Evolutionary conservation across 129 eudicot genomes (phyloP), one percentile per base, ranked within the genome.

Genomic region (Pseudognaphalium luteoalbum): DNA sequence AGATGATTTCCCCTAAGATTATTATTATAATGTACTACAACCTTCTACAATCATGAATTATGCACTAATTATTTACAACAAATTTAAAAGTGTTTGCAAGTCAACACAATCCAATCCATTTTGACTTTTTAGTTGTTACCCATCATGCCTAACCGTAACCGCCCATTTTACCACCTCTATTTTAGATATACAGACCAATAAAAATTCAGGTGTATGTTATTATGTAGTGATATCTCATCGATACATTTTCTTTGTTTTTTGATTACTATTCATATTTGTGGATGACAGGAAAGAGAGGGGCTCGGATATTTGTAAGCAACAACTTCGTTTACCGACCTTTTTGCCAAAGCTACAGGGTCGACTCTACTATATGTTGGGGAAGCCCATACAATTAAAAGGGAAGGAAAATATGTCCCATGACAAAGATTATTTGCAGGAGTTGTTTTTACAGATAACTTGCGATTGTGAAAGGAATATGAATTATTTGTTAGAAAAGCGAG

Each of bases 291-390:
- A 37, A 17, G 52, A 7, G 25, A 67, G 4, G 72, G 54, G 8
- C 8, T 33, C n/a, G 20, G 72, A 41, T 1, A 39, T 37, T 35
- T 50, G n/a, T 67, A 41, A 67, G 30, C 72, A 67, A 39, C 17
- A 39, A 21, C 17, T 67, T 67, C 28, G 35, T 39, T 35, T 67
- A n/a, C 56, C 56, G 0, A 20, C 10, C 6, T 39, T 67, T 19
- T 35, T 39, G 72, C 72, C 72, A 67, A 67, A 67, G 56, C 11
- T 67, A 37, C 72, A 50, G 16, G n/a, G 72, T 20, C 72, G 72
- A 67, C 32, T 67, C 4, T 67, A 39, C 52, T 67, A 67, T 67
- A n/a, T 37, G 52, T 39, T 67, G 5, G 72, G 54, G 72, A 67
- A 67, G 72, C 72, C 72, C 32, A 20, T 67, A 67, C 17, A 0